Conservation (phyloP, 441 rosid species). For the Kokia cookei region DNA sequence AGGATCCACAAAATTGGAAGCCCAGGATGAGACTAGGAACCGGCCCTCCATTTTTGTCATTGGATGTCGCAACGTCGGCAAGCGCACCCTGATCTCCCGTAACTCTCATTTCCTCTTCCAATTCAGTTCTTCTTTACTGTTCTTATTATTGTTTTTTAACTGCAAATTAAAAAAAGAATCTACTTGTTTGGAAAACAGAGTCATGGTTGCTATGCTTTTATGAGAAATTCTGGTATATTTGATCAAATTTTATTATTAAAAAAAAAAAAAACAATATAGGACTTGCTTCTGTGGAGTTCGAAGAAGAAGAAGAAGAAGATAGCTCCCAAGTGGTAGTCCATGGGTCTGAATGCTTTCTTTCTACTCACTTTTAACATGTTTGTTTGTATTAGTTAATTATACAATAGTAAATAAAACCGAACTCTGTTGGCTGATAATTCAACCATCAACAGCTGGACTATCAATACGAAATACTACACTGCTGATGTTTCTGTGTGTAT, state of each 20-base stretch:
- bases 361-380: background rate
- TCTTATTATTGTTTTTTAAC: background rate
- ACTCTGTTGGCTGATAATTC: background rate
- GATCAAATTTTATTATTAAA: background rate
- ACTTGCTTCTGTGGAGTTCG: constrained; percentile 49
- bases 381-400: background rate
- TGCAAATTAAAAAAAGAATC: background rate
- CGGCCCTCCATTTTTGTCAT: constrained; percentile 61
- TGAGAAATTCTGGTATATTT: background rate
- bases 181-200: background rate
- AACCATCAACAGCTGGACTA: constrained; percentile 61
- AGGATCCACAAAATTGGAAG: background rate
- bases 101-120: constrained; percentile 3
- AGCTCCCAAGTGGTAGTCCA: constrained; percentile 37
- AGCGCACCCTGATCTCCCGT: constrained; percentile 80
- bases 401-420: background rate
- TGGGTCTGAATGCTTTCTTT: constrained; percentile 25
- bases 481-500: constrained; percentile 80
- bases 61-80: constrained; percentile 80
- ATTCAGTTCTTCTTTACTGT: background rate
- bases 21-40: constrained; percentile 20
- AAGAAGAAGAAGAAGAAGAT: constrained; percentile 69
- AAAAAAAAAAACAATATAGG: constrained; percentile 28
- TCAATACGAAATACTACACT: constrained; percentile 81
- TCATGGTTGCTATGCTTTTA: background rate